These are phyloP conservation scores for Fusarium pseudonygamai DNA, from an alignment of 2,329 filamentous ascomycete genomes.

Conservation along the genomic window DNA sequence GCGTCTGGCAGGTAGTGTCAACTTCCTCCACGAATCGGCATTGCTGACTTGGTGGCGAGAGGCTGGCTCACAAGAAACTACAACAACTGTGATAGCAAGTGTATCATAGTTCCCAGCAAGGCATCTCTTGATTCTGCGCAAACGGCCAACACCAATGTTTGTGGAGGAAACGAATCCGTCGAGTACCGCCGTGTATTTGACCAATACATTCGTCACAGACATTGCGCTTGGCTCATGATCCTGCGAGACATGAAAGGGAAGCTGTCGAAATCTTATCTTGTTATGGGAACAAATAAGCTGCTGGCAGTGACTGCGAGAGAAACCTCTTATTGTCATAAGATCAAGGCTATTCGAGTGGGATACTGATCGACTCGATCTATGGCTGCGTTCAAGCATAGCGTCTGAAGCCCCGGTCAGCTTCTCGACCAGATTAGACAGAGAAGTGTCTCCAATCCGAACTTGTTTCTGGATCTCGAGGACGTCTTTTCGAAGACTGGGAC, in stretches of 20 bases:
- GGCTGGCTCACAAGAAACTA: conserved; percentile 68
- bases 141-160: conserved; percentile 48
- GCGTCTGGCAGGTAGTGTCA: conserved; percentile 47
- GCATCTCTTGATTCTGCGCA: conserved; percentile 64
- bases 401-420: neutral
- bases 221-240: neutral
- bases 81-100: conserved; percentile 72
- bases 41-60: conserved; percentile 58
- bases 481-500: too few species aligned
- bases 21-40: neutral
- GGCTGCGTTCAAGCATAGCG: neutral
- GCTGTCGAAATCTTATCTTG: neutral
- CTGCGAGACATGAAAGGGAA: neutral
- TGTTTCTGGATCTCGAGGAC: too few species aligned
- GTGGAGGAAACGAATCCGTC: neutral
- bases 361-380: neutral
- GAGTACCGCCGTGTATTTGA: too few species aligned
- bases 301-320: too few species aligned
- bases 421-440: neutral
- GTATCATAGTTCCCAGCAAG: conserved; percentile 67
- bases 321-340: neutral
- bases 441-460: neutral
- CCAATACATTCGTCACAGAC: too few species aligned
- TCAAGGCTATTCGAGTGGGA: neutral
- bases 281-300: too few species aligned